phyloP scores from a whole-genome alignment of 2,329 filamentous ascomycete genomes.

The Pseudogymnoascus sp. region DNA sequence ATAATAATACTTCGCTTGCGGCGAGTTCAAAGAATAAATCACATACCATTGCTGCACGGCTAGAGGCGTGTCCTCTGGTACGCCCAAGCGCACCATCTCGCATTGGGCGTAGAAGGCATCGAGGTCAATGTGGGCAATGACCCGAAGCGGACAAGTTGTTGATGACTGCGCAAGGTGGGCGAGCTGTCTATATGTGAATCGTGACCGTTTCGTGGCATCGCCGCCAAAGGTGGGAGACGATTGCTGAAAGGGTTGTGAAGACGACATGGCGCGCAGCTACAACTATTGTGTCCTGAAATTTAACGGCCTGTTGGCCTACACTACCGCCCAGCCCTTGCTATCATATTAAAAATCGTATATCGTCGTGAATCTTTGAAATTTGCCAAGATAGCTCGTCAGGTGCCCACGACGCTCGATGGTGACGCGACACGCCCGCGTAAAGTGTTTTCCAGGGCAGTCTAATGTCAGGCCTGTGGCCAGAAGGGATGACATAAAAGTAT shows the following conservation, averaged over 20 bases:
- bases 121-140: constrained; percentile 86
- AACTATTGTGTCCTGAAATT: neutral
- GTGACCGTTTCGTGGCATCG: constrained; percentile 40
- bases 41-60: constrained; percentile 85
- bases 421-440: neutral
- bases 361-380: neutral
- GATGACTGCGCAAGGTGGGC: constrained; percentile 65
- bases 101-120: constrained; percentile 98
- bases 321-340: neutral
- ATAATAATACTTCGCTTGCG: constrained; percentile 10
- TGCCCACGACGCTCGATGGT: neutral
- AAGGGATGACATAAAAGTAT: neutral
- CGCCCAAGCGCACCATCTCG: constrained; percentile 78
- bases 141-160: constrained; percentile 69
- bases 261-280: constrained; percentile 34
- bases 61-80: constrained; percentile 68
- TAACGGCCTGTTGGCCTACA: neutral
- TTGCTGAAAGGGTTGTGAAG: constrained; percentile 38
- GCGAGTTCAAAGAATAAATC: neutral
- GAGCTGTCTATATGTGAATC: constrained; percentile 80
- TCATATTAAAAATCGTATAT: neutral
- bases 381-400: neutral
- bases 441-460: neutral
- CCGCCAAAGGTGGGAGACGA: constrained; percentile 37
- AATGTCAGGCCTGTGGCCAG: neutral